phyloP scores from a whole-genome alignment of 2,329 filamentous ascomycete genomes.

The Amylocarpus encephaloides region DNA sequence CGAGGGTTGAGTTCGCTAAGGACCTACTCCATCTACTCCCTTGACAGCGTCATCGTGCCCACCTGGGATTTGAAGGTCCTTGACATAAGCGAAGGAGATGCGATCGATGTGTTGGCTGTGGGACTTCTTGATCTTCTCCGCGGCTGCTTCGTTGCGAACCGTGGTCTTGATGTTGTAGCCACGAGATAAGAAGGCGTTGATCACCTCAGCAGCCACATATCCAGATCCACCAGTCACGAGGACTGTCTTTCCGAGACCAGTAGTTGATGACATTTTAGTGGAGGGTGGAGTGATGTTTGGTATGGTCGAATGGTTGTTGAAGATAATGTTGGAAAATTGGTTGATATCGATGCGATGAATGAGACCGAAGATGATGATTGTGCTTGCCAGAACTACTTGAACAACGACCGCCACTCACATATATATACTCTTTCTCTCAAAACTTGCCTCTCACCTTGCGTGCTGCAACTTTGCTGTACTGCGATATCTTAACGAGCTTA shows the following conservation, averaged over 20 bases:
- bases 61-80: slow-evolving; percentile 61
- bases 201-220: slow-evolving; percentile 46
- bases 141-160: slow-evolving; percentile 40
- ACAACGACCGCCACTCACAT: too few relatives aligned
- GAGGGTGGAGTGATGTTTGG: neutral
- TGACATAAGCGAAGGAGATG: slow-evolving; percentile 46
- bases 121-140: slow-evolving; percentile 36
- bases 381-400: too few relatives aligned
- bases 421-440: too few relatives aligned
- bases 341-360: too few relatives aligned
- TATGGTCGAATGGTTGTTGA: too few relatives aligned
- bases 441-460: too few relatives aligned
- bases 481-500: too few relatives aligned
- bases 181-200: slow-evolving; percentile 38
- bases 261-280: slow-evolving; percentile 6
- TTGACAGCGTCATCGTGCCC: slow-evolving; percentile 55
- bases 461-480: too few relatives aligned
- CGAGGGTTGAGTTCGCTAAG: neutral
- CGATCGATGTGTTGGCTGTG: slow-evolving; percentile 34
- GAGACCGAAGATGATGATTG: too few relatives aligned
- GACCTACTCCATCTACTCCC: slow-evolving; percentile 57
- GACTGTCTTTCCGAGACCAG: slow-evolving; percentile 18
- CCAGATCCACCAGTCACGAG: slow-evolving; percentile 37
- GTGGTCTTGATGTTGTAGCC: slow-evolving; percentile 37
- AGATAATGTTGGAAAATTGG: too few relatives aligned